Conservation (phyloP, 306 rosid species). For the Medicago lupulina region DNA sequence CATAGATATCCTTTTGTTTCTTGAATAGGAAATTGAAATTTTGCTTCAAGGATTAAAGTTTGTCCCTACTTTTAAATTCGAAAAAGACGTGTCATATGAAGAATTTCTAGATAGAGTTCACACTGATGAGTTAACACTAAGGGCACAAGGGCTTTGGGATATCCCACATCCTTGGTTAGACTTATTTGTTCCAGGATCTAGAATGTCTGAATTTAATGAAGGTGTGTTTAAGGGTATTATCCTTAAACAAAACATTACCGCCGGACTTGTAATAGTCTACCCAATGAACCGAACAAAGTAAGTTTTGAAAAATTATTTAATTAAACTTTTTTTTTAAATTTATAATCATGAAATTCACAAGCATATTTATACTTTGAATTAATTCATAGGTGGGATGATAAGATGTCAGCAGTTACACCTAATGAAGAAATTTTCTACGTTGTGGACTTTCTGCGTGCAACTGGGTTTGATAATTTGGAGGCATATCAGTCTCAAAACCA, state of each 20-base stretch:
- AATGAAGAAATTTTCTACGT: conserved; percentile 69
- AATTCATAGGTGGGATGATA: conserved; percentile 70
- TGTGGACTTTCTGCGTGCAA: conserved; percentile 53
- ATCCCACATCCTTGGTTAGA: conserved; percentile 92
- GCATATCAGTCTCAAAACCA: conserved; percentile 50
- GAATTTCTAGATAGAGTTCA: conserved; percentile 77
- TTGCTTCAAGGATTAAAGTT: conserved; percentile 52
- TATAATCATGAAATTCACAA: background rate
- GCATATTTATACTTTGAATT: background rate
- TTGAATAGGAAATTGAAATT: conserved; percentile 47
- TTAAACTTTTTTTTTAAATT: background rate
- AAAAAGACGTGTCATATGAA: conserved; percentile 59
- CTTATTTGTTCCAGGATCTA: conserved; percentile 77
- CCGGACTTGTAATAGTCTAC: conserved; percentile 61
- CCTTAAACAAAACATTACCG: conserved; percentile 56
- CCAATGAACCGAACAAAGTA: conserved; percentile 70
- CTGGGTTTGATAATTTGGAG: conserved; percentile 39
- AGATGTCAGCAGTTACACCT: conserved; percentile 72
- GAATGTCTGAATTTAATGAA: conserved; percentile 56
- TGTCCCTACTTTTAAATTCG: conserved; percentile 55
- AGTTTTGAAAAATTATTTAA: background rate
- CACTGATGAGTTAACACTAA: conserved; percentile 51
- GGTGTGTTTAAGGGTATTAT: conserved; percentile 72
- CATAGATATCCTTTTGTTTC: background rate
- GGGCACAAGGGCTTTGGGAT: conserved; percentile 71